phyloP scores from a whole-genome alignment of 306 rosid species.

The Quillaja saponaria region DNA sequence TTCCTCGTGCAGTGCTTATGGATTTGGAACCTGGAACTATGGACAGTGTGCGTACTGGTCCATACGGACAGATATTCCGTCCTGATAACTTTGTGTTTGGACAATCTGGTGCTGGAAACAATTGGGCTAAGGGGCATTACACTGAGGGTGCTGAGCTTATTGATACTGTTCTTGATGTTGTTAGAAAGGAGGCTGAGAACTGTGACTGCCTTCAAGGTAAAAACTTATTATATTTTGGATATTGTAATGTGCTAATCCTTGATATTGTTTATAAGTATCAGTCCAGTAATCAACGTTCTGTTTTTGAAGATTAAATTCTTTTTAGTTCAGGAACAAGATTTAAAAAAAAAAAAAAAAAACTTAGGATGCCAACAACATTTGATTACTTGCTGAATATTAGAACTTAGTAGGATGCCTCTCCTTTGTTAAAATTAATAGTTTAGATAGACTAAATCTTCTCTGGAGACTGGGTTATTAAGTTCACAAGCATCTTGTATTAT shows the following conservation, averaged over 20 bases:
- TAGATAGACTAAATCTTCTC: no score
- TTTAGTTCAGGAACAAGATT: not conserved
- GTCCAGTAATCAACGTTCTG: not conserved
- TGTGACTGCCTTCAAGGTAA: constrained; percentile 62
- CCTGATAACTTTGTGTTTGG: constrained; percentile 63
- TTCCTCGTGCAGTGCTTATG: constrained; percentile 66
- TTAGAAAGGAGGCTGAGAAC: constrained; percentile 59
- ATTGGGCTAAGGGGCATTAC: constrained; percentile 64
- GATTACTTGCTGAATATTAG: not conserved
- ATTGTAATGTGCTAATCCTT: not conserved
- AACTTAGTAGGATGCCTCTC: not conserved
- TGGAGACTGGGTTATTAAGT: no score
- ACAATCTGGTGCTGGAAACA: constrained; percentile 65
- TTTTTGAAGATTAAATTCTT: not conserved
- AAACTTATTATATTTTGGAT: not conserved
- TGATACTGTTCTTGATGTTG: constrained; percentile 56
- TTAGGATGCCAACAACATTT: not conserved
- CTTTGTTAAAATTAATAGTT: no score
- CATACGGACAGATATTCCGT: constrained; percentile 60
- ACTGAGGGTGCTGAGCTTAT: constrained; percentile 64
- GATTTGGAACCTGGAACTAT: constrained; percentile 62
- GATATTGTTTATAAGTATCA: not conserved
- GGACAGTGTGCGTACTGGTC: constrained; percentile 63
- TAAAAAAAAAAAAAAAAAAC: not conserved
- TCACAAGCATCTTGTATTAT: no score